Evolutionary conservation across 495 filamentous ascomycete genomes (phyloP), one percentile per base, ranked within the genome.

Genomic region (Cercophora scortea): DNA sequence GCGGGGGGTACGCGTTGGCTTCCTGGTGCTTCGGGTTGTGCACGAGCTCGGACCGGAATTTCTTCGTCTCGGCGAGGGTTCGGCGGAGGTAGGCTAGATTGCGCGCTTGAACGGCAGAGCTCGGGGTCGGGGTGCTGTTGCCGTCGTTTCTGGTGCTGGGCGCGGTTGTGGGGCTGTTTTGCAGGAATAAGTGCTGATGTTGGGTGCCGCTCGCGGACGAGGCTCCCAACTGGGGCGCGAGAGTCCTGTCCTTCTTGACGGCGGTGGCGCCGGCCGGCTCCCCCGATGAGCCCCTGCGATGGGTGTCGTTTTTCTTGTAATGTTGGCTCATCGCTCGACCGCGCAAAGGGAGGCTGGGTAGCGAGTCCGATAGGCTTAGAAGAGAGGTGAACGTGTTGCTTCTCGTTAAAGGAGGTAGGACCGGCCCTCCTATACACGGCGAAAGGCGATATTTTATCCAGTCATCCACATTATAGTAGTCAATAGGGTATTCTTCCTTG

Each of bases 371-470:
- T 1, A 75, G 61, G 16, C 60, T 67, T 4, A 73, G 56, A 13
- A 76, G 53, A 1, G 69, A 71, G 33, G 67, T 62, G 6, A 75
- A 59, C 16, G 68, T 54, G 47, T 59, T 66, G 32, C 64, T 68
- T 1, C 52, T 48, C 53, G 61, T 59, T 1, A 65, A 52, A 11
- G 75, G 63, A 0, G 77, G 87, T 6, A 88, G 67, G 8, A 82
- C 71, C 6, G 79, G 77, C 36, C 69, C 70, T 6, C 69, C 78
- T 46, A 93, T 79, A 65, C 86, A 91, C 0, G 92, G 92, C 0
- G 87, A 92, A 33, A 86, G 78, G 32, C 82, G 77, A 62, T 91
- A 81, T 51, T 89, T 81, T 43, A 86, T 78, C 92, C 92, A 98
- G 44, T 82, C 78, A 4, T 89, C 69, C 1, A 80, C 68, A 57